Evolutionary conservation across 1,284 basidiomycete genomes (phyloP).

Genomic region (Apiotrichum akiyoshidainum): DNA sequence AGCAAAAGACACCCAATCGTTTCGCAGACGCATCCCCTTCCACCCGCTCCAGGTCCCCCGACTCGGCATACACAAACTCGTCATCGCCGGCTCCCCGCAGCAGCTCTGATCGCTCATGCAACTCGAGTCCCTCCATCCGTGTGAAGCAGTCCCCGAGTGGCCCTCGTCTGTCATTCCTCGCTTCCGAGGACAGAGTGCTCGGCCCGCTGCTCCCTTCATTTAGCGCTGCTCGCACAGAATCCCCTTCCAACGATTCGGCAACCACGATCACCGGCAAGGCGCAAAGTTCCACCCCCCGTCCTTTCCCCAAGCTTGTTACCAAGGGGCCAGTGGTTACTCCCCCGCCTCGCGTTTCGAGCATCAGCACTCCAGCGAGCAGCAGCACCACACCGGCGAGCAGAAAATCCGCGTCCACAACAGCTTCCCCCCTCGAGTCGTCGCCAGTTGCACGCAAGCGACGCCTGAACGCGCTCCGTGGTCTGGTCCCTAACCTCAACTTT

Average conservation of each 20-base stretch:
- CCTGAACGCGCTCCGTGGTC: slow-evolving; percentile 36
- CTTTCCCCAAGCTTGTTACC: not conserved
- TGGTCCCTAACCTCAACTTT: slow-evolving; percentile 46
- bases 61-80: slow-evolving; percentile 1
- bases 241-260: slow-evolving; percentile 29
- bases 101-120: slow-evolving; percentile 8
- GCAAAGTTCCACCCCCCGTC: not conserved
- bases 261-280: slow-evolving; percentile 20
- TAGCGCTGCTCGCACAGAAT: not conserved
- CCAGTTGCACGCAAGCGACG: slow-evolving; percentile 27
- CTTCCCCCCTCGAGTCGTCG: slow-evolving; percentile 3
- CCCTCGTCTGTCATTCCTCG: slow-evolving; percentile 12
- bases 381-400: not conserved
- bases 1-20: not conserved
- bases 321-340: not conserved
- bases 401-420: not conserved
- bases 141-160: slow-evolving; percentile 12
- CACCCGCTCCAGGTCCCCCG: not conserved
- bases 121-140: slow-evolving; percentile 12
- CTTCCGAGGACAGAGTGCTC: slow-evolving; percentile 3
- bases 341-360: too few species aligned
- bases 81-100: slow-evolving; percentile 1
- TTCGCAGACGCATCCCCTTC: not conserved
- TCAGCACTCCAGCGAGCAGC: too few species aligned
- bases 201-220: slow-evolving; percentile 1